phyloP scores from a whole-genome alignment of 345 rosid species.

The Rubroshorea leprosula region DNA sequence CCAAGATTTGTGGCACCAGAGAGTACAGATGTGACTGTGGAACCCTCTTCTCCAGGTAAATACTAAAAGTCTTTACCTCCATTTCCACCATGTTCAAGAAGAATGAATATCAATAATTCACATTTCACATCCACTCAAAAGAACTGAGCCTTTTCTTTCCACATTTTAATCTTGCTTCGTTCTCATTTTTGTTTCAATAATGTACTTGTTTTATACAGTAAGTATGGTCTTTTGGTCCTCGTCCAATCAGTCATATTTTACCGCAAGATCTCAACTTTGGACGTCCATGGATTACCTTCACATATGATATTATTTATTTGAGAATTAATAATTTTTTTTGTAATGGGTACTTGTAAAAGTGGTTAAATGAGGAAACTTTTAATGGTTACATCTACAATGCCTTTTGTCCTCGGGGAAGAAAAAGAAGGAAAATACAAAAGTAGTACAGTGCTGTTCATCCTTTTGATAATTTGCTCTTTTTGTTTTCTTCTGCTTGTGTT shows the following conservation, averaged over 20 bases:
- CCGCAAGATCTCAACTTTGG: too few species aligned
- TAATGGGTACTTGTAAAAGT: slow-evolving; percentile 10
- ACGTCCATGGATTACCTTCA: too few species aligned
- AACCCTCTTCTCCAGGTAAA: slow-evolving; percentile 54
- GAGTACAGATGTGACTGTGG: slow-evolving; percentile 61
- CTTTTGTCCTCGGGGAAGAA: slow-evolving; percentile 26
- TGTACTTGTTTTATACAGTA: too few species aligned
- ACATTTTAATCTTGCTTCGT: background rate
- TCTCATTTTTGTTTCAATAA: background rate
- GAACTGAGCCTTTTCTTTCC: background rate
- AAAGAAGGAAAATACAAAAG: slow-evolving; percentile 27
- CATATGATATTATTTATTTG: background rate
- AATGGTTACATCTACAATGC: slow-evolving; percentile 13
- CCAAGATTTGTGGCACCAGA: too few species aligned
- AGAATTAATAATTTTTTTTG: slow-evolving; percentile 4
- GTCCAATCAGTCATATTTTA: too few species aligned
- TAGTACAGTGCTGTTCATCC: slow-evolving; percentile 11
- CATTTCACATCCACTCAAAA: background rate
- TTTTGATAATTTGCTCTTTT: slow-evolving; percentile 24
- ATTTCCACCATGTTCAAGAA: background rate
- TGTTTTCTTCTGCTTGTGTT: slow-evolving; percentile 31
- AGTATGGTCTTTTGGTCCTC: too few species aligned
- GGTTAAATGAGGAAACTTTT: slow-evolving; percentile 17
- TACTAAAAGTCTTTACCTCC: too few species aligned
- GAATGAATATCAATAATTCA: background rate